Conservation (phyloP, 306 rosid genomes). For the Delonix regia region DNA sequence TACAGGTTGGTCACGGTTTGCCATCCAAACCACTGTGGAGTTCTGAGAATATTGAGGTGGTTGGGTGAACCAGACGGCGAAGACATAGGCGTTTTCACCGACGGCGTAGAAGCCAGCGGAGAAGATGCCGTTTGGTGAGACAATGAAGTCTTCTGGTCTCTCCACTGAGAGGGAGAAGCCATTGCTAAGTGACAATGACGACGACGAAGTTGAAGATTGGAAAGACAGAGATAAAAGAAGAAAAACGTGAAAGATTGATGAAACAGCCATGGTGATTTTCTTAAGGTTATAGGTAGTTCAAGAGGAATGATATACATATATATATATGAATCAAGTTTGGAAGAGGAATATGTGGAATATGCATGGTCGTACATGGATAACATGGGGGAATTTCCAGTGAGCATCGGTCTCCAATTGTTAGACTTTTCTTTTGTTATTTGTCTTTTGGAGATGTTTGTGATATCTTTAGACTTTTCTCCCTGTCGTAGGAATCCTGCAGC, state of each 20-base stretch:
- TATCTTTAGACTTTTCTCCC: no score
- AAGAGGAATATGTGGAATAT: no score
- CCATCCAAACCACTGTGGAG: slow-evolving; percentile 51
- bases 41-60: slow-evolving; percentile 36
- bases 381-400: no score
- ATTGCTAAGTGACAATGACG: neutral
- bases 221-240: neutral
- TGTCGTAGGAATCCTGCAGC: no score
- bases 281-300: no score
- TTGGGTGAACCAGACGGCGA: slow-evolving; percentile 8
- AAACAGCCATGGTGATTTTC: neutral
- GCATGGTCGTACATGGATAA: no score
- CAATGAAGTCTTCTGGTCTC: slow-evolving; percentile 8
- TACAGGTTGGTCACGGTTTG: slow-evolving; percentile 46
- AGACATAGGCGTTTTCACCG: neutral
- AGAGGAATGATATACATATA: no score
- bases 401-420: no score
- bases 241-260: neutral
- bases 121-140: slow-evolving; percentile 23
- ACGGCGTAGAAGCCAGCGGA: slow-evolving; percentile 30
- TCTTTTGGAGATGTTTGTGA: no score
- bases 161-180: slow-evolving; percentile 30
- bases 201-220: neutral
- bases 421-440: no score
- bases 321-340: no score